These are phyloP conservation scores for Arachis hypogaea DNA, from an alignment of 306 rosid genomes.

Conservation along the genomic window DNA sequence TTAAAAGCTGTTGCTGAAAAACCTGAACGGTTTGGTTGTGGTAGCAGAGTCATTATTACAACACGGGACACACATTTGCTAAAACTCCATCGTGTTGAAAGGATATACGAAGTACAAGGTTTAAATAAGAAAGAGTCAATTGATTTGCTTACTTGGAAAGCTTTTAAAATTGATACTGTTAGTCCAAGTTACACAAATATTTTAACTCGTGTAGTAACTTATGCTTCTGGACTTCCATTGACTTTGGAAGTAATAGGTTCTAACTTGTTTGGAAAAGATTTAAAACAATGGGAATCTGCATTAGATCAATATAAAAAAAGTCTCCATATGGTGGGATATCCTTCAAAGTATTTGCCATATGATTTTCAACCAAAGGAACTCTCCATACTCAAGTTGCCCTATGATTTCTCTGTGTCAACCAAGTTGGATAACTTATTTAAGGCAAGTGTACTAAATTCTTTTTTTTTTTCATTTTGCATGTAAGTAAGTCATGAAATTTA, in stretches of 20 bases:
- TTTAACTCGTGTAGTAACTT: not conserved
- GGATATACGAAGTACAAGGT: not conserved
- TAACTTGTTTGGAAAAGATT: not conserved
- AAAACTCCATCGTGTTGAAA: conserved; percentile 7
- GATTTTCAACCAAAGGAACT: too few species aligned
- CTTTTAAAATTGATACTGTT: not conserved
- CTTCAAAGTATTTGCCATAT: not conserved
- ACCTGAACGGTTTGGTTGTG: conserved; percentile 34
- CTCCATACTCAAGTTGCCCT: too few species aligned
- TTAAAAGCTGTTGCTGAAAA: conserved; percentile 21
- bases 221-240: conserved; percentile 23
- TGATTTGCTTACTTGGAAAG: conserved; percentile 10
- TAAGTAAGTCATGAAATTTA: not conserved
- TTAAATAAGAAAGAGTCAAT: not conserved
- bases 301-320: too few species aligned
- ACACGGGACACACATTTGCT: conserved; percentile 37
- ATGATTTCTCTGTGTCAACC: not conserved
- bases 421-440: not conserved
- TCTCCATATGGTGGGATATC: too few species aligned
- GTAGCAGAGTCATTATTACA: conserved; percentile 41
- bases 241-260: conserved; percentile 36
- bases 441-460: not conserved
- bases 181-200: not conserved
- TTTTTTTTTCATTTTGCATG: not conserved
- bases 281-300: too few species aligned